These are phyloP conservation scores for Psilocybe sp. DNA, from an alignment of 768 basidiomycete genomes.

Conservation along the genomic window DNA sequence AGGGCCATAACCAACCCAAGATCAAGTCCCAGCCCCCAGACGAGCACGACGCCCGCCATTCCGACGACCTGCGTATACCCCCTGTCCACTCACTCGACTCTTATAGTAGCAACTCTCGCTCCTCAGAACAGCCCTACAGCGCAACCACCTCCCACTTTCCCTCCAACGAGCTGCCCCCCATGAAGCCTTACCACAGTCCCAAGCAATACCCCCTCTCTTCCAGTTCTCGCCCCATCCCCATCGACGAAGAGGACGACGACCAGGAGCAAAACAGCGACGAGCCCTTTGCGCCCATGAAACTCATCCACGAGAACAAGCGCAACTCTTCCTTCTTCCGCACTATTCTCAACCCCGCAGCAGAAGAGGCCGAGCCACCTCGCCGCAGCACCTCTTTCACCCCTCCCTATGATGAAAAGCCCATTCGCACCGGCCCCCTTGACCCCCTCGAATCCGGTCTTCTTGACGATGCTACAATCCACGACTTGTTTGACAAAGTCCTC, in stretches of 20 bases:
- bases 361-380: constrained; percentile 28
- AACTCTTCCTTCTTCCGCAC: constrained; percentile 77
- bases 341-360: constrained; percentile 69
- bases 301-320: constrained; percentile 71
- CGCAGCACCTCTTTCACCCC: constrained; percentile 37
- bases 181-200: constrained; percentile 30
- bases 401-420: constrained; percentile 36
- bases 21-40: constrained; percentile 57
- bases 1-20: constrained; percentile 75
- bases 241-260: constrained; percentile 70
- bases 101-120: constrained; percentile 24
- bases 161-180: constrained; percentile 45
- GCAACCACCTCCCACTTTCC: constrained; percentile 36
- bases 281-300: constrained; percentile 66
- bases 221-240: constrained; percentile 38
- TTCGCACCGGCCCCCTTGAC: constrained; percentile 47
- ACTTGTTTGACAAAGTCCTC: constrained; percentile 77
- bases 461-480: constrained; percentile 64
- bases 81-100: constrained; percentile 22
- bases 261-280: constrained; percentile 55
- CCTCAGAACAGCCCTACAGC: constrained; percentile 30
- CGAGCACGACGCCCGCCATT: constrained; percentile 30
- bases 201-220: constrained; percentile 35
- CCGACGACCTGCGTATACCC: constrained; percentile 27
- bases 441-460: constrained; percentile 73